A percentile compares a stretch with the other conserved stretches of the same genome.
phyloP scores from a whole-genome alignment of 257 asterid species.

The Buddleja alternifolia region DNA sequence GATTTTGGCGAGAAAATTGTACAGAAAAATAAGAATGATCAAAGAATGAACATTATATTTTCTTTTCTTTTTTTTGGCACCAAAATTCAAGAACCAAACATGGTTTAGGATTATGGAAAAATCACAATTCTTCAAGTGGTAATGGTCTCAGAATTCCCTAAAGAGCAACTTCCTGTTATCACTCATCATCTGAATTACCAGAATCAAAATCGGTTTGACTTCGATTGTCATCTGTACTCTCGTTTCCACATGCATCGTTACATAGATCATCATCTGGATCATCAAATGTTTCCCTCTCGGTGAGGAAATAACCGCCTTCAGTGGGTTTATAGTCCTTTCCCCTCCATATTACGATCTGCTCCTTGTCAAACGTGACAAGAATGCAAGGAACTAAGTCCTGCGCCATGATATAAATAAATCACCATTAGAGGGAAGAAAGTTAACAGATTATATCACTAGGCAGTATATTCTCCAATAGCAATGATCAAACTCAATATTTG shows the following conservation, averaged over 20 bases:
- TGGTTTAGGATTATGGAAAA: too few species aligned
- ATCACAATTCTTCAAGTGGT: too few species aligned
- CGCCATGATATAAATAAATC: conserved; percentile 9
- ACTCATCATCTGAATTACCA: conserved; percentile 43
- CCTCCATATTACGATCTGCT: conserved; percentile 91
- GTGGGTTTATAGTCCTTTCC: conserved; percentile 68
- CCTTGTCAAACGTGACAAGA: conserved; percentile 88
- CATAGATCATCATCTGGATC: conserved; percentile 34
- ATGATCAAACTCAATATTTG: too few species aligned
- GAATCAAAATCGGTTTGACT: conserved; percentile 35
- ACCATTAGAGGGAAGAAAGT: neutral
- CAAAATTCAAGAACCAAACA: too few species aligned
- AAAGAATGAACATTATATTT: too few species aligned
- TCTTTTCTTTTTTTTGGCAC: too few species aligned
- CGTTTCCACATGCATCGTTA: conserved; percentile 27
- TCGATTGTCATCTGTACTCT: conserved; percentile 27
- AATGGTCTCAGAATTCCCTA: too few species aligned
- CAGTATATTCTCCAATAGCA: too few species aligned
- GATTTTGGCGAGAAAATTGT: too few species aligned
- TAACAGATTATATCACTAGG: too few species aligned
- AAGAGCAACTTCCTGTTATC: neutral
- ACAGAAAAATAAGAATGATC: too few species aligned
- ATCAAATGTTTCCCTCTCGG: conserved; percentile 58
- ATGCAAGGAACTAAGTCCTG: conserved; percentile 93
- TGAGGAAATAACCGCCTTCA: conserved; percentile 62